phyloP scores from a whole-genome alignment of 805 yeast genomes.

The Nakazawaea holstii region DNA sequence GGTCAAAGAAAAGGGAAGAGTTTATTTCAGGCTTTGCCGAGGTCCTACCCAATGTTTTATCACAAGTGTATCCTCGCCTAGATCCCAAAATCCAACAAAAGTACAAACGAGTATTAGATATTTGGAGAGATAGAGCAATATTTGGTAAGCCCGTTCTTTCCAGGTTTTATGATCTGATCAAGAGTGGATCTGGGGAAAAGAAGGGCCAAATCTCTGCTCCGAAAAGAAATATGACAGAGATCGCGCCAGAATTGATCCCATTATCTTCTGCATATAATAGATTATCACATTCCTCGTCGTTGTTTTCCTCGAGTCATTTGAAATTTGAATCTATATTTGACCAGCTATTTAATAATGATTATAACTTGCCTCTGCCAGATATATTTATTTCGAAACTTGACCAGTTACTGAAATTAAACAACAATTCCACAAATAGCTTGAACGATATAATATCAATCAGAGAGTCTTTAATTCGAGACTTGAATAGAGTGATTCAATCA shows the following conservation, averaged over 20 bases:
- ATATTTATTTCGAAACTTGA: slow-evolving; percentile 21
- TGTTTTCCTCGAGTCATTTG: slow-evolving; percentile 15
- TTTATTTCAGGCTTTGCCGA: slow-evolving; percentile 53
- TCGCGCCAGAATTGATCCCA: slow-evolving; percentile 21
- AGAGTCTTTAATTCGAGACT: slow-evolving; percentile 17
- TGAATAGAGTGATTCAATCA: slow-evolving; percentile 21
- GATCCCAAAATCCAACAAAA: slow-evolving; percentile 31
- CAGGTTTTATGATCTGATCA: slow-evolving; percentile 11
- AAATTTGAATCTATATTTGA: slow-evolving; percentile 19
- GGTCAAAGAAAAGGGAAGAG: slow-evolving; percentile 53
- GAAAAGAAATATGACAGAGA: slow-evolving; percentile 9
- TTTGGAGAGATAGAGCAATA: slow-evolving; percentile 53
- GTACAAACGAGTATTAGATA: slow-evolving; percentile 44
- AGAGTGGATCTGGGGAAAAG: slow-evolving; percentile 1
- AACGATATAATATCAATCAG: slow-evolving; percentile 17
- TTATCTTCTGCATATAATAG: slow-evolving; percentile 18
- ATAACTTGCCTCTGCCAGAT: slow-evolving; percentile 24
- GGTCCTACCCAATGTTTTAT: slow-evolving; percentile 38
- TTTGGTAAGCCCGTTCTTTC: slow-evolving; percentile 25
- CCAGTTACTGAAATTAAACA: slow-evolving; percentile 13
- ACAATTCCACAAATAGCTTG: slow-evolving; percentile 12
- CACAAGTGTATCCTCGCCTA: slow-evolving; percentile 24
- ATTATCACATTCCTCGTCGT: slow-evolving; percentile 17
- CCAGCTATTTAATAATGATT: slow-evolving; percentile 22
- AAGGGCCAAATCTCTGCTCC: neutral